A percentile compares a stretch with the other conserved stretches of the same genome.
These are phyloP conservation scores for Tulasnella sp. DNA, from an alignment of 768 basidiomycete genomes.

Conservation along the genomic window DNA sequence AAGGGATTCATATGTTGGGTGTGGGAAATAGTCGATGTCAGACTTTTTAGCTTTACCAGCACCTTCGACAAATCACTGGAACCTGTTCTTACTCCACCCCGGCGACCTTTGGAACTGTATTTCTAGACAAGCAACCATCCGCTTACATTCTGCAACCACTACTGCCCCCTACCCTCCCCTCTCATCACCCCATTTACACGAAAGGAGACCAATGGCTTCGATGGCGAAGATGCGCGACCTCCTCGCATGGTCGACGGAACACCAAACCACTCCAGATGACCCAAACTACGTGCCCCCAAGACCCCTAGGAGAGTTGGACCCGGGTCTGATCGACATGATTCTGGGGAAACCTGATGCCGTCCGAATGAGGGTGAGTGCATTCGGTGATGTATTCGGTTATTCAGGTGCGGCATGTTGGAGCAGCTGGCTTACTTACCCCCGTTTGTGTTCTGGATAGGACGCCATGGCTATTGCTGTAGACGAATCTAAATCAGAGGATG, in stretches of 20 bases:
- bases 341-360: constrained; percentile 79
- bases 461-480: constrained; percentile 63
- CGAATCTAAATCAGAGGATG: constrained; percentile 49
- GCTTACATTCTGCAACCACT: neutral
- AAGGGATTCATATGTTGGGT: neutral
- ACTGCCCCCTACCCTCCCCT: neutral
- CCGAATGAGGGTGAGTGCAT: constrained; percentile 56
- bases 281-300: constrained; percentile 34
- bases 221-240: constrained; percentile 55
- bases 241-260: constrained; percentile 73
- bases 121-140: neutral
- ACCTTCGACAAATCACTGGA: constrained; percentile 1
- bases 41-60: neutral
- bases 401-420: neutral
- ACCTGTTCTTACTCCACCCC: too few species aligned
- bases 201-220: neutral
- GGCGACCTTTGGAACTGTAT: neutral
- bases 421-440: neutral
- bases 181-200: neutral
- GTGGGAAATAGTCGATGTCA: constrained; percentile 4
- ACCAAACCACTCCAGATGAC: constrained; percentile 28
- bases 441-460: constrained; percentile 43
- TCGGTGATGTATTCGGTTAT: neutral
- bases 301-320: constrained; percentile 57
- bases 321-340: constrained; percentile 79